These are phyloP conservation scores for Fraxinus cuspidata DNA, from an alignment of 257 asterid species.

Conservation along the genomic window DNA sequence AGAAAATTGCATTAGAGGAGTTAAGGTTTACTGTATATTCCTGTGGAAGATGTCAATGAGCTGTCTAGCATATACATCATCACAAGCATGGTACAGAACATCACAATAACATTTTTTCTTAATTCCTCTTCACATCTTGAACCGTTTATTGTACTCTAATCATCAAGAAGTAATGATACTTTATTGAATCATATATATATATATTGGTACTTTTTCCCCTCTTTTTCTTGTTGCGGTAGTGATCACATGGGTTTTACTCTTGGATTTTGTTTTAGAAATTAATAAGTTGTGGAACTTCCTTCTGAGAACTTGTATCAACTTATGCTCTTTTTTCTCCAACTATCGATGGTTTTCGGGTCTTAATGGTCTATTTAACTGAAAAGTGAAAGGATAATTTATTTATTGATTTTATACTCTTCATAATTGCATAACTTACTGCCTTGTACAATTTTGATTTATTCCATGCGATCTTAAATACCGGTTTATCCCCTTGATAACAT, in stretches of 20 bases:
- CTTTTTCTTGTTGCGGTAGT: neutral
- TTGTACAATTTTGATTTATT: slow-evolving; percentile 16
- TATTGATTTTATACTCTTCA: neutral
- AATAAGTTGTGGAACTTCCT: slow-evolving; percentile 7
- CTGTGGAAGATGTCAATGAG: neutral
- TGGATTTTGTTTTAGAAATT: neutral
- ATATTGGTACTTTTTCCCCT: neutral
- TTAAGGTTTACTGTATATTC: neutral
- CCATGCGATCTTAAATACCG: slow-evolving; percentile 12
- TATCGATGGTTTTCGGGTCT: neutral
- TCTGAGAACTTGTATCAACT: neutral
- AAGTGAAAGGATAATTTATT: slow-evolving; percentile 16
- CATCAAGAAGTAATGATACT: too few relatives aligned
- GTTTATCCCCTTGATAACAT: slow-evolving; percentile 5
- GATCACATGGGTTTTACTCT: neutral
- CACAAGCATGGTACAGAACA: neutral
- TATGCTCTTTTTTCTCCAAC: neutral
- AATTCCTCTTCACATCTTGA: too few relatives aligned
- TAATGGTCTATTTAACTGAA: neutral
- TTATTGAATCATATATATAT: too few relatives aligned
- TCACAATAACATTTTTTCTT: neutral
- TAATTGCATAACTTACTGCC: slow-evolving; percentile 6
- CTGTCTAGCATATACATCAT: slow-evolving; percentile 5
- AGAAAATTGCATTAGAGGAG: neutral
- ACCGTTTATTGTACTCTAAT: too few relatives aligned